Base-by-base conservation (phyloP, 1,284 basidiomycete genomes). In the Trametes versicolor region DNA sequence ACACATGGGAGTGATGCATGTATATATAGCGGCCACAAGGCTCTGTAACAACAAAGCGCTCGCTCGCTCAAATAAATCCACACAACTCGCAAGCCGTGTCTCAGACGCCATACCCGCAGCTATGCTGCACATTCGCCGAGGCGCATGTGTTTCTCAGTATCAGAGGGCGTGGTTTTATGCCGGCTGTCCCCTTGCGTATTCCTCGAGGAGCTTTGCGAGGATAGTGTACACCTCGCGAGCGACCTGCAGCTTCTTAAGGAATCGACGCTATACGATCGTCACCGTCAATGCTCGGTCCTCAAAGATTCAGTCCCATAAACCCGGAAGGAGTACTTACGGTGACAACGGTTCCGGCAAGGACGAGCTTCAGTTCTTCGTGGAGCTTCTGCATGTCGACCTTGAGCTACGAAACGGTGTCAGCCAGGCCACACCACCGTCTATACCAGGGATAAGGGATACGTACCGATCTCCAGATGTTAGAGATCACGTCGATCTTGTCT, bases 361-460 rank as follows among this genome's bases (percentile, higher is more conserved):
- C 39, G 15, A 41, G 39, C 39, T 41, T 41, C 39, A 62, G 60
- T 27, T 62, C 54, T 32, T 41, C 48, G 9, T 56, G 53, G 15
- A 62, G 48, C 21, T 50, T 29, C 23, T 49, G 34, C 60, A 62
- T 62, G 39, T 62, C 60, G 39, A 34, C 39, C 37, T 57, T 49
- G 36, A 62, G 48, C 60, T 62, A 41, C 23, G 39, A 17, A 13
- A 36, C 34, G n/a, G 17, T 9, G n/a, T 19, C 12, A 37, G 21
- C 49, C 17, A 51, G 25, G 10, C 5, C 13, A 29, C 23, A 6
- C 25, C 27, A 29, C 15, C 17, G 32, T 50, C 13, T 17, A 4
- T 17, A 41, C 15, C 34, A 36, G 34, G 6, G 23, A 19, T 37
- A 21, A 10, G 19, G 13, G 7, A 21, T 21, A 29, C 47, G 21